phyloP scores from a whole-genome alignment of 805 yeast genomes.

The Candida xiaguanensis region DNA sequence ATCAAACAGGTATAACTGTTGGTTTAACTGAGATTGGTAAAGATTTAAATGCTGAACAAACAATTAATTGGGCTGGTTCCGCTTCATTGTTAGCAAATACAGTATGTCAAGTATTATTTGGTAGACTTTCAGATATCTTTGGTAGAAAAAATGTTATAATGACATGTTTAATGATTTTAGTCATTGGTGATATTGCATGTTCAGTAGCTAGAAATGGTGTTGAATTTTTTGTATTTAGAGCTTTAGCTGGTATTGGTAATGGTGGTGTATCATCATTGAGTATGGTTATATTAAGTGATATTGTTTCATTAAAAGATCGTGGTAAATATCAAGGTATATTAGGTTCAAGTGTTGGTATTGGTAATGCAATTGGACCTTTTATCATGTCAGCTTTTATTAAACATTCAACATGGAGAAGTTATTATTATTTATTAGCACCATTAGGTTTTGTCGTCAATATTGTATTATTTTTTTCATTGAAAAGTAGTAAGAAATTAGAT shows the following conservation, averaged over 20 bases:
- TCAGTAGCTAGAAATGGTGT: slow-evolving; percentile 47
- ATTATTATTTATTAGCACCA: slow-evolving; percentile 48
- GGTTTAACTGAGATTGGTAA: slow-evolving; percentile 45
- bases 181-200: slow-evolving; percentile 45
- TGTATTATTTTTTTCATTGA: slow-evolving; percentile 31
- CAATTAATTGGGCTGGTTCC: slow-evolving; percentile 60
- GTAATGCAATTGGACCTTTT: slow-evolving; percentile 54
- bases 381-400: slow-evolving; percentile 48
- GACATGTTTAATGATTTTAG: slow-evolving; percentile 34
- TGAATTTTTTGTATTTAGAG: slow-evolving; percentile 49
- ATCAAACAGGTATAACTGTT: slow-evolving; percentile 47
- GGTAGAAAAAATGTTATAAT: slow-evolving; percentile 47
- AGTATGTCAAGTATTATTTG: slow-evolving; percentile 49
- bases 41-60: slow-evolving; percentile 41
- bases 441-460: slow-evolving; percentile 28
- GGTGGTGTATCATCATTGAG: slow-evolving; percentile 50
- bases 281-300: slow-evolving; percentile 52
- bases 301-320: slow-evolving; percentile 49
- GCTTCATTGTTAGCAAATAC: slow-evolving; percentile 48
- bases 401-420: slow-evolving; percentile 46
- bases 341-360: slow-evolving; percentile 48
- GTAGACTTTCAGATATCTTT: slow-evolving; percentile 53
- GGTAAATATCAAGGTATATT: slow-evolving; percentile 57
- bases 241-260: slow-evolving; percentile 52
- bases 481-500: slow-evolving; percentile 24